Conservation (phyloP, 768 basidiomycete species). For the Rhodotorula taiwanensis region DNA sequence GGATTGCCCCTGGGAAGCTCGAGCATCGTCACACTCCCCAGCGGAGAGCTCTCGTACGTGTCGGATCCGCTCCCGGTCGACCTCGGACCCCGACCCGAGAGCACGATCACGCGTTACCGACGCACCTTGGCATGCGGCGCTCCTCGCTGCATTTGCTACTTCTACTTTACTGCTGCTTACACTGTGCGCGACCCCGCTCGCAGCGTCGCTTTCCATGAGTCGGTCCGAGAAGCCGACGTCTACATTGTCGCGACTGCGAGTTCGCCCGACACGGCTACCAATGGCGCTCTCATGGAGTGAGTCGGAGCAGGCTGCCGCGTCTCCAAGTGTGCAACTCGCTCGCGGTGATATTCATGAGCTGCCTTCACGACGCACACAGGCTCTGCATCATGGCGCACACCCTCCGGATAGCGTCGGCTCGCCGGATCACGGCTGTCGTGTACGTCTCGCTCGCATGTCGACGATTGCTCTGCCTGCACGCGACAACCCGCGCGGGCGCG, state of each 20-base stretch:
- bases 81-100: neutral
- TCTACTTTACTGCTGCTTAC: too few species aligned
- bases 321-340: too few species aligned
- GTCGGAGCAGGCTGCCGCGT: conserved; percentile 40
- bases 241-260: conserved; percentile 95
- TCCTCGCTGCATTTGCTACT: neutral
- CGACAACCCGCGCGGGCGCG: too few species aligned
- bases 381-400: conserved; percentile 88
- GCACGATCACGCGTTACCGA: too few species aligned
- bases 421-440: conserved; percentile 91
- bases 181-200: neutral
- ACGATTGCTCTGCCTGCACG: neutral
- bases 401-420: conserved; percentile 98
- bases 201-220: conserved; percentile 59
- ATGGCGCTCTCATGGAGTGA: conserved; percentile 93
- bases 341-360: neutral
- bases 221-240: conserved; percentile 95
- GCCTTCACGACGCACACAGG: conserved; percentile 4
- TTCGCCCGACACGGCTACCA: conserved; percentile 57
- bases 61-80: neutral
- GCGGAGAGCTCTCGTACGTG: conserved; percentile 83
- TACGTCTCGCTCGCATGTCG: neutral
- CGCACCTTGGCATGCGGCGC: neutral
- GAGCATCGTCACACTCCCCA: conserved; percentile 73
- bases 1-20: conserved; percentile 82